Evolutionary conservation across 2,329 filamentous ascomycete species (phyloP), one percentile per base, ranked within the genome.

Genomic region (Escovopsis weberi): DNA sequence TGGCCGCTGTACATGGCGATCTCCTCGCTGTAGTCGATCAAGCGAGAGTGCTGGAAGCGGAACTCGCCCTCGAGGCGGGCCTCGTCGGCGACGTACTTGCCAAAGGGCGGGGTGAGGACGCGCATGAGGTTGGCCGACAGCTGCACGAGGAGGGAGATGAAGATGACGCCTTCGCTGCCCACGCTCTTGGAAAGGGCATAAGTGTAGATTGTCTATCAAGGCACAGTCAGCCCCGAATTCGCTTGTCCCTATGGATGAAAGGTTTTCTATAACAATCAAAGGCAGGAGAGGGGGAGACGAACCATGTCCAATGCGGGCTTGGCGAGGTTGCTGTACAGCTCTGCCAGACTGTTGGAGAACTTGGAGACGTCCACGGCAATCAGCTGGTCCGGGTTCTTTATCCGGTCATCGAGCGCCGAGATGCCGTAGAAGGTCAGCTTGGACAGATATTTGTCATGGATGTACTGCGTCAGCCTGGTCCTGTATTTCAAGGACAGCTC

Each of bases 351-450:
- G 60, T 94, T 94, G 26, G 88, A 91, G 66, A 98, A 98, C 54
- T 91, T 89, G 47, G 88, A 84, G 9, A 98, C 86, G 59, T 98
- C 91, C 26, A 96, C 89, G 0, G 89, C 91, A 53, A 98, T 94
- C 37, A 98, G 74, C 64, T 98, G 91, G 58, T 98, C 91, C 3
- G 91, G 86, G 57, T 98, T 98, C 69, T 95, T 94, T 72, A 98
- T 94, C 57, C 91, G 79, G 59, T 98, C 91, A 55, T 98, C 91
- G 33, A 98, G 72, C 0, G 91, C 87, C 1, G 88, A 93, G 41
- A 98, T 82, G 3, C 87, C 88, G 60, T 98, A 98, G 60, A 96
- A 98, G 1, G 89, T 96, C 75, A 98, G 83, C 46, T 94, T 84
- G n/a, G 85, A 88, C 12, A 98, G 74, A 60, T 98, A 98, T 59